A percentile compares a stretch with the other conserved stretches of the same genome.
Conservation (phyloP, 2,329 filamentous ascomycete genomes). For the Penicillium expansum region DNA sequence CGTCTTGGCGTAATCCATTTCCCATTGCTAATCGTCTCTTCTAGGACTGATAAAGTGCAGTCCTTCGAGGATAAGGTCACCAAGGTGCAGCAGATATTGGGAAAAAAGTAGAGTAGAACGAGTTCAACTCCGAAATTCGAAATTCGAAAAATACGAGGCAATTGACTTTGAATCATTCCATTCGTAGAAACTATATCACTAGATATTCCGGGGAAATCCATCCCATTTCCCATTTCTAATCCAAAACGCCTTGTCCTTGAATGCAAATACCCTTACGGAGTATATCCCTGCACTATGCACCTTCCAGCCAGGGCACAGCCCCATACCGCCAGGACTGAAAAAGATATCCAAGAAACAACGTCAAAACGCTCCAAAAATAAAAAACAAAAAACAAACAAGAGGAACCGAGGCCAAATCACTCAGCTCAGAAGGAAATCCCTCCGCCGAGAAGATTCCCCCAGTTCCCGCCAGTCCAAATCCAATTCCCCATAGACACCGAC, state of each 20-base stretch:
- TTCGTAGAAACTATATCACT: not conserved
- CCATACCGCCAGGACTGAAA: not conserved
- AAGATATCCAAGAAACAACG: not conserved
- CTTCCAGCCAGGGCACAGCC: not conserved
- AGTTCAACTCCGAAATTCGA: not conserved
- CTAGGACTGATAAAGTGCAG: conserved; percentile 80
- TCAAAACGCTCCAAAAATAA: not conserved
- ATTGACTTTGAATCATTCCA: conserved; percentile 1
- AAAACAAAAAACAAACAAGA: not conserved
- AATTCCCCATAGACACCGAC: conserved; percentile 41
- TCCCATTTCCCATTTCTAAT: not conserved
- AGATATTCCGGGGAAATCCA: not conserved
- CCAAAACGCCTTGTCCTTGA: not conserved
- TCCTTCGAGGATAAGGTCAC: conserved; percentile 75
- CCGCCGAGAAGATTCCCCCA: conserved; percentile 43
- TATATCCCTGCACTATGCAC: not conserved
- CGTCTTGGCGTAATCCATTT: conserved; percentile 9
- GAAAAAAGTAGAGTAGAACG: conserved; percentile 20
- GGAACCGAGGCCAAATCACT: not conserved
- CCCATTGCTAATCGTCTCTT: conserved; percentile 9
- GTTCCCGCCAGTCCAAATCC: conserved; percentile 46
- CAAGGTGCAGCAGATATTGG: conserved; percentile 56
- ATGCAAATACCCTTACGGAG: not conserved
- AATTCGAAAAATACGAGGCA: not conserved
- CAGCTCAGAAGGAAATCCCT: conserved; percentile 35